These are phyloP conservation scores for Cyberlindnera saturnus DNA, from an alignment of 805 yeast genomes.

Conservation along the genomic window DNA sequence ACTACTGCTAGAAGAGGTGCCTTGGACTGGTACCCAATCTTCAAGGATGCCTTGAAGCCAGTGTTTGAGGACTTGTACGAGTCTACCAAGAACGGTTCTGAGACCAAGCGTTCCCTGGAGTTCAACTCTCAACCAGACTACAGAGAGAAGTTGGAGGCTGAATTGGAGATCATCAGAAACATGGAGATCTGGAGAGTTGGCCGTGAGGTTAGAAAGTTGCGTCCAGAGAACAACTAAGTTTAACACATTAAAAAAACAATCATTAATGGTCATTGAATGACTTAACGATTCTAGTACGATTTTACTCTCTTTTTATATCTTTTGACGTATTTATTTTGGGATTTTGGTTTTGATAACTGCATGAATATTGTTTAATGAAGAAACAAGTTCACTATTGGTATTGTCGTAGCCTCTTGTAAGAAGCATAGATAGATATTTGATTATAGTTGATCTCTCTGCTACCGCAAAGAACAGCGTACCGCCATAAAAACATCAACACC, in stretches of 20 bases:
- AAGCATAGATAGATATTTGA: too few species aligned
- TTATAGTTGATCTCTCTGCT: too few species aligned
- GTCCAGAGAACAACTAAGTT: slow-evolving; percentile 94
- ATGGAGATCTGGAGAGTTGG: slow-evolving; percentile 99
- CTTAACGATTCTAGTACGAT: slow-evolving; percentile 12
- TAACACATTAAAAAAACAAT: slow-evolving; percentile 10
- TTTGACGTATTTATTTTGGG: slow-evolving; percentile 14
- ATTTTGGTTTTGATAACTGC: slow-evolving; percentile 20
- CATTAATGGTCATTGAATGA: slow-evolving; percentile 26
- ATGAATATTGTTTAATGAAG: slow-evolving; percentile 36
- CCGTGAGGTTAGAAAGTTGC: slow-evolving; percentile 98
- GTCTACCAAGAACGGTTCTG: slow-evolving; percentile 92
- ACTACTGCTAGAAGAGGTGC: slow-evolving; percentile 99
- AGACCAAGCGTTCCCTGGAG: slow-evolving; percentile 96
- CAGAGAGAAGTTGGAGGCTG: slow-evolving; percentile 93
- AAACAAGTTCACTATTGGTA: slow-evolving; percentile 29
- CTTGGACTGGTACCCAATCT: slow-evolving; percentile 98
- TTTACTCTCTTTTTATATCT: slow-evolving; percentile 14
- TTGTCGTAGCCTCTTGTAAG: background rate
- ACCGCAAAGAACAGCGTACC: too few species aligned
- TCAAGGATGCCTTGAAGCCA: slow-evolving; percentile 98
- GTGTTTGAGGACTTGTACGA: slow-evolving; percentile 95
- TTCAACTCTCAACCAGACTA: slow-evolving; percentile 98
- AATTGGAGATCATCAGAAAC: slow-evolving; percentile 86
- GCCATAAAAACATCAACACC: too few species aligned